Evolutionary conservation across 2,329 filamentous ascomycete genomes (phyloP), one percentile per base, ranked within the genome.

Genomic region (Hymenoscyphus fraxineus): DNA sequence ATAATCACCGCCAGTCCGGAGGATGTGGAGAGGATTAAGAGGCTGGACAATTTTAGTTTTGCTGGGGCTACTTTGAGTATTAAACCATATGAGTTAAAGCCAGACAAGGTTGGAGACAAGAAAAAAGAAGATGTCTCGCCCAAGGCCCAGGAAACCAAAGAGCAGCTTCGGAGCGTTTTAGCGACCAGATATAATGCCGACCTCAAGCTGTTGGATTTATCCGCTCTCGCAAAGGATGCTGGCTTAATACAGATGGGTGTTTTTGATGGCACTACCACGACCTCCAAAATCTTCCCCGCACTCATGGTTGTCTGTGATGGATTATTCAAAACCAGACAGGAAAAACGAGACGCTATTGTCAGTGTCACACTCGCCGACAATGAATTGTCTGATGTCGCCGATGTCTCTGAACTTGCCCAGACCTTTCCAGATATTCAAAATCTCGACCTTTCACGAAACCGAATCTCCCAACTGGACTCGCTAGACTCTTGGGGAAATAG

Each of bases 391-490:
- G 88, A 90, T 67, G 85, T 97, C 44, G 76, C 80, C 22, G 84
- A 89, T 61, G 89, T 98, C 60, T 91, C 89, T 60, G 83, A 87
- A 0, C 82, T 98, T 1, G 87, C 92, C 10, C 84, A 86, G 61
- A 92, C 91, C 0, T 91, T 98, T 62, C 92, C 93, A 0, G 89
- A 93, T 66, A 81, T 98, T 65, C 88, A 92, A 75, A 93, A 97
- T 69, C 85, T 99, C 13, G 94, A 97, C 70, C 84, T 98, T 32
- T 95, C 92, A 62, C 86, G 88, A 74, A 98, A 98, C 78, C 85
- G 88, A 51, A 86, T 99, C 71, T 81, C 83, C 65, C 86, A 85
- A 60, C 77, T 92, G 60, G 85, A 87, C 64, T 84, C 85, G 10
- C 77, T 99, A 58, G 84, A 87, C 61, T 84, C 82, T 39, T 97